Base-by-base conservation (phyloP, 352 stramenopile genomes). In the Globisporangium paroecandrum region DNA sequence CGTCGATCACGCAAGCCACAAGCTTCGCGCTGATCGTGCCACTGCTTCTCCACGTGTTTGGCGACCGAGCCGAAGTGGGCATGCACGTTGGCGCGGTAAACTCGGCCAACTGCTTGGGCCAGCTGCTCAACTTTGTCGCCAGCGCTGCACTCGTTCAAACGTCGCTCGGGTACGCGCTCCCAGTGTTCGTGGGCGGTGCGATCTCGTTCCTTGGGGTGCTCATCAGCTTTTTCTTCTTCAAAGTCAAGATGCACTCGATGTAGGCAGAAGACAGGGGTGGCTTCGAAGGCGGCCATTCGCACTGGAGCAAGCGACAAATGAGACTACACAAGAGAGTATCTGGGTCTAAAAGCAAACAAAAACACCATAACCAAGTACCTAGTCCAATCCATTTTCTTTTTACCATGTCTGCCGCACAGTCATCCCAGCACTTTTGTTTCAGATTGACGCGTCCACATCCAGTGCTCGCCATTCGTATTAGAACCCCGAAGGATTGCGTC, bases 211-310 rank as follows among this genome's bases (percentile, higher is more conserved):
- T 91, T 2, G 86, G 71, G 0, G 78, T 85, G 5, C n/a, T 94
- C 54, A 70, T 93, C 51, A 85, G 76, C 25, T n/a, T 89, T 0
- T 63, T 68, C 49, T 87, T 79, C 34, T 82, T 93, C 70, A 72
- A 67, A 12, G 85, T 95, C 69, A 78, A 93, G 59, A 92, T 94
- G 84, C 69, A 87, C 72, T 91, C 83, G 29, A 86, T 95, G 79
- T 95, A 82, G 51, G 46, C 0, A 20, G 18, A 1, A 15, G 1
- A 20, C 12, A 20, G 0, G 5, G 38, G 53, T 15, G 13, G 8
- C 12, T 22, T 58, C 25, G 22, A 15, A 46, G 27, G 43, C 18
- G 20, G 20, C 10, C 41, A 49, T n/a, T 6, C n/a, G 43, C 15
- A 9, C 18, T 51, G 43, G 18, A 24, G 43, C 43, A 51, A 51